Percentiles rank a stretch among this genome's conserved stretches.
Conservation (phyloP, 768 basidiomycete genomes). For the Xanthoconium purpureum region DNA sequence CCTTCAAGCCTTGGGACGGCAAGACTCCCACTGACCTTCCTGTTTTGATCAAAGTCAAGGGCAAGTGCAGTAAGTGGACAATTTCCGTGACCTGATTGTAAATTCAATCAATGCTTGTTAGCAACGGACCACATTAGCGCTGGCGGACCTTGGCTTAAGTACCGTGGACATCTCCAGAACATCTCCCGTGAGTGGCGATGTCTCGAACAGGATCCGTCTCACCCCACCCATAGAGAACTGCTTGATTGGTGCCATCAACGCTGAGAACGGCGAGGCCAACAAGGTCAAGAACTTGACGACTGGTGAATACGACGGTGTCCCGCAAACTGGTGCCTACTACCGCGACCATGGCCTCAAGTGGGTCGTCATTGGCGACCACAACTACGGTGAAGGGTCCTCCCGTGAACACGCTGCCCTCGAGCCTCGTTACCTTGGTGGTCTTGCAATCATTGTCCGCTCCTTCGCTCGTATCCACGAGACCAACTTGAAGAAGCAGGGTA, state of each 20-base stretch:
- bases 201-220: neutral
- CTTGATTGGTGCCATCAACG: constrained; percentile 95
- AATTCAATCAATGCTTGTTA: constrained; percentile 21
- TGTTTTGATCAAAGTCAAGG: constrained; percentile 95
- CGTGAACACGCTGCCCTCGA: constrained; percentile 98
- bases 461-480: constrained; percentile 99
- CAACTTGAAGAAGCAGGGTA: constrained; percentile 99
- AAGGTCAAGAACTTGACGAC: constrained; percentile 88
- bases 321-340: constrained; percentile 83
- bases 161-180: constrained; percentile 97
- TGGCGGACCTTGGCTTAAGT: constrained; percentile 99
- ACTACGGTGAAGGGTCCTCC: constrained; percentile 98
- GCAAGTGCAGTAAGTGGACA: constrained; percentile 88
- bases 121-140: constrained; percentile 95
- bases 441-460: constrained; percentile 93
- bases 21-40: constrained; percentile 88
- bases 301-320: constrained; percentile 82
- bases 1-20: constrained; percentile 92
- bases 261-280: constrained; percentile 95
- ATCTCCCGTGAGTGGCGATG: constrained; percentile 71
- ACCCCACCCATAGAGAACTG: constrained; percentile 69
- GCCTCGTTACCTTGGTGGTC: constrained; percentile 90
- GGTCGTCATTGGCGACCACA: constrained; percentile 95
- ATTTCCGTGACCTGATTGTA: neutral
- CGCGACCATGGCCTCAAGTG: constrained; percentile 88